phyloP scores from a whole-genome alignment of 2,329 filamentous ascomycete species.

The Hymenoscyphus scutula region DNA sequence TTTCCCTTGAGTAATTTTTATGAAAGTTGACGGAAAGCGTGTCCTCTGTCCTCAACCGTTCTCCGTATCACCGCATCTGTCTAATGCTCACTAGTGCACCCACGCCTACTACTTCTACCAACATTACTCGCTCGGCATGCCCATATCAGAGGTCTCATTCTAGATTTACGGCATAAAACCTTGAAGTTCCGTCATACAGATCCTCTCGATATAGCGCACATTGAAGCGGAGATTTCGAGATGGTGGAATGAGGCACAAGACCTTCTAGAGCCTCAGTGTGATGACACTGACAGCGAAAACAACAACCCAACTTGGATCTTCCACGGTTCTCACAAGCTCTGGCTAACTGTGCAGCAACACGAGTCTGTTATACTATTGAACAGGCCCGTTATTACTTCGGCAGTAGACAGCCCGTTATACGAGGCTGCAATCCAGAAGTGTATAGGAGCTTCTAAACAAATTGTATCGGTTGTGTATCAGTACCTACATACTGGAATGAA shows the following conservation, averaged over 20 bases:
- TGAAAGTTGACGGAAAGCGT: no score
- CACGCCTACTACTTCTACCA: neutral
- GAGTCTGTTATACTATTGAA: neutral
- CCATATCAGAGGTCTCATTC: neutral
- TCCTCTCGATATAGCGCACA: neutral
- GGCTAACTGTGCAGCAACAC: neutral
- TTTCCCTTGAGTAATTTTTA: no score
- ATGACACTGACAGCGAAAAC: neutral
- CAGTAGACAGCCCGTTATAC: constrained; percentile 40
- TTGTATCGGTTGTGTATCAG: constrained; percentile 40
- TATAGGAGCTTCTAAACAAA: constrained; percentile 44
- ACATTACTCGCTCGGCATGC: neutral
- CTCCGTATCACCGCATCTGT: no score
- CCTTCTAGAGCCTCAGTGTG: neutral
- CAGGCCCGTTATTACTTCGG: constrained; percentile 33
- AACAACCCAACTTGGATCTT: neutral
- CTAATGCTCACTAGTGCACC: neutral
- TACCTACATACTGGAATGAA: constrained; percentile 12
- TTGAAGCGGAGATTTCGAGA: neutral
- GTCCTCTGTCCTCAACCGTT: no score
- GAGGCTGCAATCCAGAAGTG: constrained; percentile 45
- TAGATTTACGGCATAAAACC: neutral
- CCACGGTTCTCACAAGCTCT: neutral
- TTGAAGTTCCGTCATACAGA: neutral
- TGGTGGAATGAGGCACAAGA: neutral